Percentiles rank a stretch among this genome's conserved stretches.
phyloP scores from a whole-genome alignment of 495 filamentous ascomycete species.

The Cetradonia linearis region DNA sequence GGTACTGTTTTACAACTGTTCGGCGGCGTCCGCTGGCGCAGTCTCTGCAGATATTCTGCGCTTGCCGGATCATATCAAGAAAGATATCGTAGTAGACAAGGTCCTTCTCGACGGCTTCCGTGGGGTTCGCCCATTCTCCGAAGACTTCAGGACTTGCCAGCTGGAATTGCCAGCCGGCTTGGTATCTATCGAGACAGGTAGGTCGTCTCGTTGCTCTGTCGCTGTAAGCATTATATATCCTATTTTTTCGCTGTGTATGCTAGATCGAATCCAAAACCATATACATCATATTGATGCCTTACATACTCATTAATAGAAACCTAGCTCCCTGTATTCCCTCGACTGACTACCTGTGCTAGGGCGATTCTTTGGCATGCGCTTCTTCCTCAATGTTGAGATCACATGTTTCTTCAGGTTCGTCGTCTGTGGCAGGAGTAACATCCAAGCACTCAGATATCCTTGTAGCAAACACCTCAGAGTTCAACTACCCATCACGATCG shows the following conservation, averaged over 20 bases:
- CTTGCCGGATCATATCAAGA: conserved; percentile 41
- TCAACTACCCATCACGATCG: conserved; percentile 45
- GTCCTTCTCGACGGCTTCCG: conserved; percentile 35
- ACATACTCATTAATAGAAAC: neutral
- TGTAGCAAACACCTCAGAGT: conserved; percentile 38
- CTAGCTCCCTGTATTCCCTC: neutral
- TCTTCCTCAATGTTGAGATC: conserved; percentile 41
- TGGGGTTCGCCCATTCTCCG: conserved; percentile 35
- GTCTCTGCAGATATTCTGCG: conserved; percentile 40
- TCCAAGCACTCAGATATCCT: neutral
- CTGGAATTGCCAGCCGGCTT: conserved; percentile 42
- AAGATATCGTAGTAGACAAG: conserved; percentile 33
- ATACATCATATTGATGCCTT: neutral
- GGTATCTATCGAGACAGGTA: conserved; percentile 38
- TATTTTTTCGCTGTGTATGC: neutral
- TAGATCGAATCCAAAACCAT: neutral
- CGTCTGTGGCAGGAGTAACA: neutral
- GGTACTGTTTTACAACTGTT: conserved; percentile 27
- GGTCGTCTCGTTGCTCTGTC: conserved; percentile 8
- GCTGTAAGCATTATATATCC: neutral
- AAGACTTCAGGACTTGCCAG: conserved; percentile 42
- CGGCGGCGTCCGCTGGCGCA: conserved; percentile 40
- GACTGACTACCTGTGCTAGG: conserved; percentile 9
- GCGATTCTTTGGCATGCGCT: conserved; percentile 43
- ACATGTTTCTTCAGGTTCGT: conserved; percentile 36